Evolutionary conservation across 2,329 filamentous ascomycete species (phyloP), one percentile per base, ranked within the genome.

Genomic region (Paraconiothyrium sp.): DNA sequence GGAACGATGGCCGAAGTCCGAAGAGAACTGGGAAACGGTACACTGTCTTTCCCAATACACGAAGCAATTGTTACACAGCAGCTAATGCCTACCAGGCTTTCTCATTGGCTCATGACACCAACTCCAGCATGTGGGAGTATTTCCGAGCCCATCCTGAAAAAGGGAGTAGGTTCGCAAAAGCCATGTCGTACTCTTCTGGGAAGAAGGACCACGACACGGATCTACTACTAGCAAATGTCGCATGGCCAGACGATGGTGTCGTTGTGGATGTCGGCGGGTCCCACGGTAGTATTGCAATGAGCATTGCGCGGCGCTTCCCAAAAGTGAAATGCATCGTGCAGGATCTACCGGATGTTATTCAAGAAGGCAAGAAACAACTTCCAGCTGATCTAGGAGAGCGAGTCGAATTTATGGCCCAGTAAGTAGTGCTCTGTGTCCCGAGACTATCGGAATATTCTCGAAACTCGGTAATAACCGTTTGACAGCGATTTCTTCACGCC

Each of bases 221-320:
- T 30, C 27, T 30, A 14, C 59, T 65, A 7, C 22, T 65, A 14
- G 48, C 61, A 20, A 60, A 57, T 41, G 62, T 60, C 48, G 13
- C 27, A 22, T 66, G 61, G 66, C 13, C 52, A 11, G 35, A 52
- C 44, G 34, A 54, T 22, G 5, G 58, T 20, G 63, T 58, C 4
- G 47, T 68, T 20, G 62, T 66, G 2, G 66, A 68, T 39, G 64
- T 68, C 35, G 64, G 66, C 27, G 64, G 66, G 20, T 61, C 57
- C 1, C 64, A 68, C 43, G 62, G 66, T 10, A 59, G 54, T 22
- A 57, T 68, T 35, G 57, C 62, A 1, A 61, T 66, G 24, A 46
- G 48, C 2, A n/a, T 68, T 3, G 61, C 64, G 6, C 37, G 56
- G 13, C 30, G 30, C 3, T 66, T 63, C 52, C 62, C 64, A 3